Evolutionary conservation across 306 rosid genomes (phyloP), one percentile per base, ranked within the genome.

Genomic region (Elaeagnus macrophylla): DNA sequence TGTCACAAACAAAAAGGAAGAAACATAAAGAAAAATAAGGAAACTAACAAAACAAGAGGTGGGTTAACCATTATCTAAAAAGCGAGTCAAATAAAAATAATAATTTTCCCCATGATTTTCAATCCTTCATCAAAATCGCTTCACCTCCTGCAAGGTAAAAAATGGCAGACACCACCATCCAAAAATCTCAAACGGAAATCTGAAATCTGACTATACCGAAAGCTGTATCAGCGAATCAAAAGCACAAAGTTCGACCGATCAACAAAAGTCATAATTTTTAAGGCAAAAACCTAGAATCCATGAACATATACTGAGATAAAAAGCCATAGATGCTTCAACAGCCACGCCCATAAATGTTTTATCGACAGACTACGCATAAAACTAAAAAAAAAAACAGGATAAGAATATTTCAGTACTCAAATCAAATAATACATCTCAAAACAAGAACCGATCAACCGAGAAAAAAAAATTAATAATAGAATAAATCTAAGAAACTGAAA

Each of bases 361-460:
- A 60, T 20, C 42, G 55, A 53, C n/a, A 11, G 60, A 62, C 18
- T 35, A 43, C 54, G 57, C 50, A 25, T 8, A 37, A 52, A 43
- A 50, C 50, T 55, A 32, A 10, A 50, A 41, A 37, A 57, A 56
- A 20, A 70, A 57, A 5, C 37, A 20, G 8, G 37, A 39, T 0
- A 51, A 41, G 20, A 39, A 15, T 55, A 76, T 67, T 65, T 64
- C 32, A 41, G 18, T 58, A 16, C 9, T 67, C 12, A 61, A 41
- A 47, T 62, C n/a, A 67, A 71, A 79, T 62, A 67, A 39, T 12
- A 60, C 13, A 58, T 43, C 60, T 62, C 20, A 12, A 56, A 78
- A 68, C 71, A 61, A 14, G 63, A 43, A 71, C 63, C 75, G 75
- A 80, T 68, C 78, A 66, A 57, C 65, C 17, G n/a, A n/a, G n/a